These are phyloP conservation scores for Fusarium solani-melongenae DNA, from an alignment of 2,329 filamentous ascomycete genomes.

Conservation along the genomic window DNA sequence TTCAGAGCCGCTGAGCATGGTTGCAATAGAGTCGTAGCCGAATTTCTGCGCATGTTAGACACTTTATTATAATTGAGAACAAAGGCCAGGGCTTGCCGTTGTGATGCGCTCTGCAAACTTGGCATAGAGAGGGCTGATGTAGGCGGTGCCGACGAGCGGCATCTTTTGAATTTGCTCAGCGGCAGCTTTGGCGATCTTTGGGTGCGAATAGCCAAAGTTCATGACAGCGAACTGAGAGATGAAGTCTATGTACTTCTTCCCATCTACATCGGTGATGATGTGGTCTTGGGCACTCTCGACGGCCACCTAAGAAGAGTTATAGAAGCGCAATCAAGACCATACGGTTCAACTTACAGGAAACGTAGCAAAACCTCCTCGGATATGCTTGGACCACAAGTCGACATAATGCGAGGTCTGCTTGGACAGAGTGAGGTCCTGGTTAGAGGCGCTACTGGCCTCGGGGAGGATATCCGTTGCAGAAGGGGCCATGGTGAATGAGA, in stretches of 20 bases:
- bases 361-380: constrained; percentile 7
- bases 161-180: constrained; percentile 14
- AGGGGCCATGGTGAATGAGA: constrained; percentile 5
- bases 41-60: constrained; percentile 5
- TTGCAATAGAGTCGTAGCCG: constrained; percentile 11
- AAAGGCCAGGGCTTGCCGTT: background rate
- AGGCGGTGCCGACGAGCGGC: constrained; percentile 1
- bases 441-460: background rate
- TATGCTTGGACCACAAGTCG: constrained; percentile 3
- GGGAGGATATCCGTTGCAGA: background rate
- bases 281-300: constrained; percentile 10
- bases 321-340: background rate
- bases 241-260: constrained; percentile 23
- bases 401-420: background rate
- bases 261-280: constrained; percentile 17
- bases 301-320: constrained; percentile 4
- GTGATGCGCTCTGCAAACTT: constrained; percentile 21
- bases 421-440: background rate
- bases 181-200: constrained; percentile 6
- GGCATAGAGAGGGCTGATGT: constrained; percentile 15
- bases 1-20: constrained; percentile 16
- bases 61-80: too few relatives aligned
- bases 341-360: background rate
- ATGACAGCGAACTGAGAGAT: constrained; percentile 14
- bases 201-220: constrained; percentile 19